Percentiles rank a stretch among this genome's conserved stretches.
These are phyloP conservation scores for Cinnamomum micranthum DNA, from an alignment of 164 flowering plant species.

Conservation along the genomic window DNA sequence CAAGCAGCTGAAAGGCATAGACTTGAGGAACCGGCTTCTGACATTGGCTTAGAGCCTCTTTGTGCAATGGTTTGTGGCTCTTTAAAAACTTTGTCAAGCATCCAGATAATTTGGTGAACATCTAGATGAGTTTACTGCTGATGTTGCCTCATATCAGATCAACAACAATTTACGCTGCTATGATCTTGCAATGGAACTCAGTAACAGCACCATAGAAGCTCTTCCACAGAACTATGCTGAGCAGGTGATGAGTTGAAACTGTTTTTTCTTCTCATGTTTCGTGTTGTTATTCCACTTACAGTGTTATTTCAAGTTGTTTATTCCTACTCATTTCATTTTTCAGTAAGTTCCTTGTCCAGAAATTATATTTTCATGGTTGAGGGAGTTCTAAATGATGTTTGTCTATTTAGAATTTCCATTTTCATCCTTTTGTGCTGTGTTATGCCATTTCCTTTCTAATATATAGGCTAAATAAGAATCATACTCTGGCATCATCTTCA, in stretches of 20 bases:
- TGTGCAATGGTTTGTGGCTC: constrained; percentile 81
- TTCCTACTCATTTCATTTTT: not conserved
- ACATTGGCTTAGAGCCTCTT: constrained; percentile 86
- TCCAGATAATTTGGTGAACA: not conserved
- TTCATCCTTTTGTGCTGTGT: not conserved
- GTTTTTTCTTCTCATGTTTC: not conserved
- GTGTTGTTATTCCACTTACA: not conserved
- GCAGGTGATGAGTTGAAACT: constrained; percentile 45
- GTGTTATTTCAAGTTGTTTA: not conserved
- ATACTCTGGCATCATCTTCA: not conserved
- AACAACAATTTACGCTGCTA: constrained; percentile 96
- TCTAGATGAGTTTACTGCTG: not conserved
- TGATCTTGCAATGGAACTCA: constrained; percentile 96
- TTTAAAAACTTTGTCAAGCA: not conserved
- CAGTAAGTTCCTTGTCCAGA: not conserved
- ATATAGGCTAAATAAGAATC: not conserved
- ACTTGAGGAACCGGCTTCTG: constrained; percentile 95
- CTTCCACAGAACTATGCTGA: constrained; percentile 91
- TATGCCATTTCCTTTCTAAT: not conserved
- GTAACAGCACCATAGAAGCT: constrained; percentile 82
- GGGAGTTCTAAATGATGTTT: not conserved
- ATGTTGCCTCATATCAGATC: constrained; percentile 40
- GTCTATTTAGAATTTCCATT: not conserved
- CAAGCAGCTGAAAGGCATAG: constrained; percentile 93
- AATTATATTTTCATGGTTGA: not conserved